Conservation (phyloP, 768 basidiomycete species). For the Naganishia onofrii region DNA sequence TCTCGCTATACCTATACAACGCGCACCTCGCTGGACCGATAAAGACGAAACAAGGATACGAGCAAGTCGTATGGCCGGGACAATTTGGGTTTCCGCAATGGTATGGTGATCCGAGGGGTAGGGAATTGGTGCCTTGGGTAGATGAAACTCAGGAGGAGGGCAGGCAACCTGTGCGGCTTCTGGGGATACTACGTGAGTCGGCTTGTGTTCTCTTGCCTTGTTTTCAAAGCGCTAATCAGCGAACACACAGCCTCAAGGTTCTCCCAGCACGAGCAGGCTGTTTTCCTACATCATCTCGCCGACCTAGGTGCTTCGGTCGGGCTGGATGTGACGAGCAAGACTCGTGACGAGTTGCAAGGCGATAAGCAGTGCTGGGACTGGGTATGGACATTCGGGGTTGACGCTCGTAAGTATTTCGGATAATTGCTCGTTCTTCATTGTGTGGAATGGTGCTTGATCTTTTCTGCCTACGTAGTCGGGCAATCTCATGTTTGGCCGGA, state of each 20-base stretch:
- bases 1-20: slow-evolving; percentile 12
- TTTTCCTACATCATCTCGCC: slow-evolving; percentile 2
- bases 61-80: slow-evolving; percentile 4
- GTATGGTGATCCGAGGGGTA: background rate
- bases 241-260: background rate
- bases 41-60: slow-evolving; percentile 7
- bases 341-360: background rate
- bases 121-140: background rate
- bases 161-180: background rate
- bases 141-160: background rate
- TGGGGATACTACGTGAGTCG: slow-evolving; percentile 10
- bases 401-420: background rate
- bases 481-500: background rate
- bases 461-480: background rate
- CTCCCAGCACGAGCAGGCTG: background rate
- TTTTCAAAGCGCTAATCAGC: background rate
- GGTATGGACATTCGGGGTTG: slow-evolving; percentile 10
- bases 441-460: too few relatives aligned
- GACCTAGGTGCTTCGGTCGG: background rate
- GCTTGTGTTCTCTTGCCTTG: background rate
- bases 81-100: slow-evolving; percentile 7
- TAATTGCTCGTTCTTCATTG: too few relatives aligned
- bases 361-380: slow-evolving; percentile 1
- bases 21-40: background rate
- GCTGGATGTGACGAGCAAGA: background rate